Evolutionary conservation across 768 basidiomycete species (phyloP), one percentile per base, ranked within the genome.

Genomic region (Gymnopilus junonius): DNA sequence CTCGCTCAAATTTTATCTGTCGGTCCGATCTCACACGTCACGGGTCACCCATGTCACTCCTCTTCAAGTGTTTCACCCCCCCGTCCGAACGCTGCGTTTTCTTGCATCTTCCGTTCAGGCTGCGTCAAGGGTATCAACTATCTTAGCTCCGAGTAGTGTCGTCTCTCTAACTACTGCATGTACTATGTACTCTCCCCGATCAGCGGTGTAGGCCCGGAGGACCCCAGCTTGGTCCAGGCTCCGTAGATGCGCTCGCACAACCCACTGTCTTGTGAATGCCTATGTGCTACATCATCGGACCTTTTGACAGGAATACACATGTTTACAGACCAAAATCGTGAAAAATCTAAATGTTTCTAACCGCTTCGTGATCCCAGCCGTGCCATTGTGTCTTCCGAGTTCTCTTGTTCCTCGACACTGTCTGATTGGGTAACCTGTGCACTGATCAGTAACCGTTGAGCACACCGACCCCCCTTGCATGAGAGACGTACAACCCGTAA

Each of bases 341-440:
- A 69, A 66, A 64, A 60, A 65, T 63, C 64, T 46, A 63, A 66
- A 64, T 55, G 53, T 39, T 21, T 75, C 87, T 88, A 87, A 85
- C 88, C 87, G 66, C 81, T 85, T 76, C 91, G 84, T 71, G 90
- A 88, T 17, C 89, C 89, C 59, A 94, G 79, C 62, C 93, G 85
- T 31, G 87, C 90, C 76, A 94, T 86, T 29, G 88, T 84, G 73
- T 94, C 93, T 69, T 94, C 93, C 15, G 89, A 82, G 68, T 88
- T 90, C 75, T 94, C 93, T 74, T 94, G 92, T 69, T 94, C 92
- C 73, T 94, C 92, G 42, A 91, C 90, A 42, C 80, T 84, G 73
- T 94, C 92, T 8, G 93, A 89, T 73, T 94, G 92, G 23, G 92
- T 93, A 43, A 94, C 93, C 93, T 94, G 71, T 10, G n/a, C 60